Percentiles rank a stretch among this genome's conserved stretches.
These are phyloP conservation scores for Geranium incanum DNA, from an alignment of 441 rosid species.

Conservation along the genomic window DNA sequence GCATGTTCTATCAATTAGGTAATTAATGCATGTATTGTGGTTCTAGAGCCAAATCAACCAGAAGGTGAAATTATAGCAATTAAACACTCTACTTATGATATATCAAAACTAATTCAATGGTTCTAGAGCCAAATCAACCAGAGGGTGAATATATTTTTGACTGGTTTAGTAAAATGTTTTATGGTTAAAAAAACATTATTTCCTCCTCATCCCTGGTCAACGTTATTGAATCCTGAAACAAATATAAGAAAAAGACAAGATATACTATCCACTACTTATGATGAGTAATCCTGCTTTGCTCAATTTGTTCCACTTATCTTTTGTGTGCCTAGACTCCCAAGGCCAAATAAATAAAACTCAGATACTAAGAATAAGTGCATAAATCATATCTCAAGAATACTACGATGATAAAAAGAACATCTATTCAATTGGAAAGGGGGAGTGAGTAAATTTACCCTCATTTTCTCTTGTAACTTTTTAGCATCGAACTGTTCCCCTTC, in stretches of 20 bases:
- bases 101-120: neutral
- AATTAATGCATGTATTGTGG: neutral
- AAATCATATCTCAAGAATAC: neutral
- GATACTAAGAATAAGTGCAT: neutral
- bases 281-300: neutral
- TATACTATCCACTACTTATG: neutral
- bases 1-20: neutral
- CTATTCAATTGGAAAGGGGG: slow-evolving; percentile 1
- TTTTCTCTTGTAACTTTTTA: slow-evolving; percentile 76
- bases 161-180: neutral
- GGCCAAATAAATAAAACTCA: neutral
- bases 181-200: neutral
- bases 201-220: neutral
- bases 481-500: slow-evolving; percentile 86
- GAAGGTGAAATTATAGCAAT: neutral
- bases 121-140: neutral
- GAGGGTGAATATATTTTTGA: neutral
- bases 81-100: neutral
- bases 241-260: neutral
- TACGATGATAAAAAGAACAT: neutral
- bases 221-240: neutral
- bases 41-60: neutral
- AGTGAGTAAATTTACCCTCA: slow-evolving; percentile 44
- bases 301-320: neutral
- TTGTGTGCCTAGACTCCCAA: neutral